These are phyloP conservation scores for Quercus phellos DNA, from an alignment of 331 rosid species.

Conservation along the genomic window DNA sequence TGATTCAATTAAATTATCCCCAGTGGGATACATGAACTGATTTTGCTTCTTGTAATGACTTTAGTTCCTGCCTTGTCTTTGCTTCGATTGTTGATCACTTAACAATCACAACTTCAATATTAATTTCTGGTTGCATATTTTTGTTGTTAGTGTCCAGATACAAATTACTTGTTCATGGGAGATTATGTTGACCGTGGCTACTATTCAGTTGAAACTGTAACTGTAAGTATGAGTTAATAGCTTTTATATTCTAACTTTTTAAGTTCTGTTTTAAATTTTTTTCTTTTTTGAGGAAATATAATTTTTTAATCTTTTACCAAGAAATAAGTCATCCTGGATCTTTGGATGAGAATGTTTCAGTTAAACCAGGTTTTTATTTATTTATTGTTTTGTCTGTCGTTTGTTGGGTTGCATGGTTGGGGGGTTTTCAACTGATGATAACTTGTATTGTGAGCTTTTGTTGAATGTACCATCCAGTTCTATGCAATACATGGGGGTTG, in stretches of 20 bases:
- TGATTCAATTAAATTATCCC: background rate
- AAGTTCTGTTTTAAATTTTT: background rate
- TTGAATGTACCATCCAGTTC: background rate
- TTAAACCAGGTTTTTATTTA: background rate
- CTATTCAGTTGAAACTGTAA: constrained; percentile 91
- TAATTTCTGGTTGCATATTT: constrained; percentile 26
- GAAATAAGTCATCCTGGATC: background rate
- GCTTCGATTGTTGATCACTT: background rate
- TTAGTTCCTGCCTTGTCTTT: background rate
- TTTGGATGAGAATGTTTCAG: background rate
- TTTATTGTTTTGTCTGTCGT: background rate
- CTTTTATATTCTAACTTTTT: background rate
- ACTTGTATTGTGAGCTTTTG: background rate
- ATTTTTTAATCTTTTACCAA: background rate
- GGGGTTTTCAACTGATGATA: background rate
- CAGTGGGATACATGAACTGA: background rate
- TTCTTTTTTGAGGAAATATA: background rate
- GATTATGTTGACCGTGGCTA: constrained; percentile 98
- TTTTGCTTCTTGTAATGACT: background rate
- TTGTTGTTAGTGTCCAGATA: constrained; percentile 87
- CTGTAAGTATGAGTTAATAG: constrained; percentile 46
- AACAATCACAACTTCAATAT: constrained; percentile 4
- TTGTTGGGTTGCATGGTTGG: background rate
- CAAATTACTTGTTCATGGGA: constrained; percentile 96
- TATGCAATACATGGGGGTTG: background rate